Percentiles rank a stretch among this genome's conserved stretches.
Evolutionary conservation across 2,329 filamentous ascomycete species (phyloP).

Genomic region (Cadophora luteo-olivacea): DNA sequence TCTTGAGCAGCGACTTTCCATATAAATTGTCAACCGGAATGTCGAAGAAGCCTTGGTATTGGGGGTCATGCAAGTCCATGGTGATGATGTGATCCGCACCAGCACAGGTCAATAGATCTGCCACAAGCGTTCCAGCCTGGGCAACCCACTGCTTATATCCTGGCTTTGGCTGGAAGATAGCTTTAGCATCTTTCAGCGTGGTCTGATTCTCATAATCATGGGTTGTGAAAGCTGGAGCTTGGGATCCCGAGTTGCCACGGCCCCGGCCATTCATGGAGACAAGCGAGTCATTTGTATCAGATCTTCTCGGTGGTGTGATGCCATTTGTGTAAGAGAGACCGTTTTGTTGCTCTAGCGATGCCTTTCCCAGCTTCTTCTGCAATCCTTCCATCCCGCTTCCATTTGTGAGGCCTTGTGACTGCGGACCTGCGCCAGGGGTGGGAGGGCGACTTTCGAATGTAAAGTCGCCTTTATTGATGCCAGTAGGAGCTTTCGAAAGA

Average conservation of each 20-base stretch:
- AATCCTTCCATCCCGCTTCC: constrained; percentile 72
- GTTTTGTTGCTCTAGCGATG: constrained; percentile 65
- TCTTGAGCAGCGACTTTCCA: constrained; percentile 75
- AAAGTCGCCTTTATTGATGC: constrained; percentile 64
- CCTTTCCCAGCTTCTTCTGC: constrained; percentile 75
- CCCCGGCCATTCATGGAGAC: constrained; percentile 42
- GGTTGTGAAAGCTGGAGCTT: constrained; percentile 55
- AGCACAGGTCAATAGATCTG: constrained; percentile 92
- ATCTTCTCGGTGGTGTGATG: constrained; percentile 44
- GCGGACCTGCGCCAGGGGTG: constrained; percentile 79
- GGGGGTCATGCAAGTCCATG: constrained; percentile 94
- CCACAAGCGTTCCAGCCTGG: constrained; percentile 92
- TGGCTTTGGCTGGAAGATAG: constrained; percentile 79
- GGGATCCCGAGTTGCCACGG: constrained; percentile 35
- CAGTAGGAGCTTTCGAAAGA: constrained; percentile 70
- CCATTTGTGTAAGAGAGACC: constrained; percentile 48
- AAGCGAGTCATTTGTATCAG: constrained; percentile 50
- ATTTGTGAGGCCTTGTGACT: constrained; percentile 64
- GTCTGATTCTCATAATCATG: constrained; percentile 69
- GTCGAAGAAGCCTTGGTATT: constrained; percentile 99
- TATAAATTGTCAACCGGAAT: constrained; percentile 98
- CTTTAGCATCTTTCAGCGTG: constrained; percentile 58
- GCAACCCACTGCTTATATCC: constrained; percentile 99
- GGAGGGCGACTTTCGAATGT: constrained; percentile 93
- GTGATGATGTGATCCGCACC: constrained; percentile 97